Evolutionary conservation across 2,329 filamentous ascomycete genomes (phyloP).

Genomic region (Didymosphaeria variabile): DNA sequence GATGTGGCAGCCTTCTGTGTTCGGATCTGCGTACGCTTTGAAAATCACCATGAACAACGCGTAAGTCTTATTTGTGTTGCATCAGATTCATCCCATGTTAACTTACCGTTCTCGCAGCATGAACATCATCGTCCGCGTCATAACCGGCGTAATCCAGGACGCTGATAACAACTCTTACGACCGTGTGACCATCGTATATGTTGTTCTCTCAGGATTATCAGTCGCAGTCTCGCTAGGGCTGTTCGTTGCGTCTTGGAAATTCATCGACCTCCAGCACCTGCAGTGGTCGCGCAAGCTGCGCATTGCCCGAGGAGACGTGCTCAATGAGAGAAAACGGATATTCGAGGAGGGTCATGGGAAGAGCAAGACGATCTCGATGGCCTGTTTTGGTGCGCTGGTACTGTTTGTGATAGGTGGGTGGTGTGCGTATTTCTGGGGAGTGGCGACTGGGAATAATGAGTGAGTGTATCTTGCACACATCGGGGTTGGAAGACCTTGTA

Average conservation of each 20-base stretch:
- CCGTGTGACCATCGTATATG: slow-evolving; percentile 65
- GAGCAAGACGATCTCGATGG: slow-evolving; percentile 52
- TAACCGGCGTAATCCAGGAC: slow-evolving; percentile 68
- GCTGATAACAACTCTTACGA: slow-evolving; percentile 65
- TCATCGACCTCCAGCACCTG: slow-evolving; percentile 58
- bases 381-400: slow-evolving; percentile 56
- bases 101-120: slow-evolving; percentile 52
- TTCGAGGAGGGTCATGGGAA: slow-evolving; percentile 49
- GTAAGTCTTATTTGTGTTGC: slow-evolving; percentile 33
- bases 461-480: background rate
- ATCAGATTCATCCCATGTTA: background rate
- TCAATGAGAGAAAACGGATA: slow-evolving; percentile 54
- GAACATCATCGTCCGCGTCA: slow-evolving; percentile 67
- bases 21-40: slow-evolving; percentile 67
- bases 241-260: slow-evolving; percentile 50
- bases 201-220: slow-evolving; percentile 61
- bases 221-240: slow-evolving; percentile 57
- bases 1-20: slow-evolving; percentile 68
- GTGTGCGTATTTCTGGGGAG: slow-evolving; percentile 69
- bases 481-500: no score
- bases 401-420: slow-evolving; percentile 62
- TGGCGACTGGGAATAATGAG: slow-evolving; percentile 60
- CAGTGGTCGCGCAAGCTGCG: slow-evolving; percentile 69
- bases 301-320: slow-evolving; percentile 54
- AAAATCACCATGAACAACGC: slow-evolving; percentile 70